A percentile compares a stretch with the other conserved stretches of the same genome.
Conservation (phyloP, 257 asterid species). For the Solanum dulcamara region DNA sequence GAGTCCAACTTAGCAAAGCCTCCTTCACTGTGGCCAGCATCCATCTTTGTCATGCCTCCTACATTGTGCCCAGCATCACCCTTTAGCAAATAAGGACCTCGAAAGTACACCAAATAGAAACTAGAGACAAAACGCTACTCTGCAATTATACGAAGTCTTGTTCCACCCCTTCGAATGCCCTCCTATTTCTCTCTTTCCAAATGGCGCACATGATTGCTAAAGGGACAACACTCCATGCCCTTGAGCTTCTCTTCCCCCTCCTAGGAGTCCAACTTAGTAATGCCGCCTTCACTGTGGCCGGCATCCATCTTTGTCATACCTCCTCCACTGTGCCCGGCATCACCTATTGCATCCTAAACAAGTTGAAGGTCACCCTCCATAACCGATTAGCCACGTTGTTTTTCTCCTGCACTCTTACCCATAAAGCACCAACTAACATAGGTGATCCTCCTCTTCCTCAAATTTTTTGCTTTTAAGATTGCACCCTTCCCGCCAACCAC, state of each 20-base stretch:
- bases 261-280: background rate
- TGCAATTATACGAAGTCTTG: background rate
- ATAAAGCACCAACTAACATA: background rate
- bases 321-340: background rate
- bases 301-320: background rate
- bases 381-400: background rate
- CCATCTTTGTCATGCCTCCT: background rate
- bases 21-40: background rate
- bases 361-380: background rate
- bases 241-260: background rate
- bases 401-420: background rate
- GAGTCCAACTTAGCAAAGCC: background rate
- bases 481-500: background rate
- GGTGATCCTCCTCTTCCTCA: background rate
- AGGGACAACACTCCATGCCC: background rate
- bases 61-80: background rate
- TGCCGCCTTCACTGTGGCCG: background rate
- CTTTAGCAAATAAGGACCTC: too few relatives aligned
- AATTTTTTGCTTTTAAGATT: background rate
- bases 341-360: background rate
- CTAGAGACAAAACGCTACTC: background rate
- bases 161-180: background rate
- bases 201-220: background rate
- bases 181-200: background rate
- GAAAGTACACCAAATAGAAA: too few relatives aligned